These are phyloP conservation scores for Wickerhamomyces chambardii DNA, from an alignment of 805 yeast genomes.

Conservation along the genomic window DNA sequence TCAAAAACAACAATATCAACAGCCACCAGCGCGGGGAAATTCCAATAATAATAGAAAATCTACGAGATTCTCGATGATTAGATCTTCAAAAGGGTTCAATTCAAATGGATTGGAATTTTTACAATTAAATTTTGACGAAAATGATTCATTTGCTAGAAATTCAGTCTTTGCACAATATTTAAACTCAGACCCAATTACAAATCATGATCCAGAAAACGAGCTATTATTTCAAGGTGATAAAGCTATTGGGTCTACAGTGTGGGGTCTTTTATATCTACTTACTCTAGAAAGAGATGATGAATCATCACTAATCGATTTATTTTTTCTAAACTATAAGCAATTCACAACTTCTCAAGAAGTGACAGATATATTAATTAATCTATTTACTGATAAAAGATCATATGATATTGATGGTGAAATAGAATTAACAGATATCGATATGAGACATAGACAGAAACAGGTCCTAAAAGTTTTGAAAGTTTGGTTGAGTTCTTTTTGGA, in stretches of 20 bases:
- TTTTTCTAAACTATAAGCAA: constrained; percentile 67
- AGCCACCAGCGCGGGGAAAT: not conserved
- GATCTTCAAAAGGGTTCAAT: constrained; percentile 18
- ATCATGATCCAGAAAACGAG: constrained; percentile 27
- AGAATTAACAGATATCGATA: constrained; percentile 27
- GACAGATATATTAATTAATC: constrained; percentile 53
- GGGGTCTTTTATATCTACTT: constrained; percentile 53
- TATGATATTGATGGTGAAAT: constrained; percentile 21
- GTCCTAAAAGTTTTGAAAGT: constrained; percentile 62
- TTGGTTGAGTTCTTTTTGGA: constrained; percentile 94
- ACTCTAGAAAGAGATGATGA: constrained; percentile 60
- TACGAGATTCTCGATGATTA: constrained; percentile 24
- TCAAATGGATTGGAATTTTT: constrained; percentile 22
- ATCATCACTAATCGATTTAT: constrained; percentile 59
- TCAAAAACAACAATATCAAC: not conserved
- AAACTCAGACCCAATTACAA: constrained; percentile 14
- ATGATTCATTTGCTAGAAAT: constrained; percentile 24
- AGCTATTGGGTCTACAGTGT: constrained; percentile 62
- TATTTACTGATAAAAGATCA: constrained; percentile 47
- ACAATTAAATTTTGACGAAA: constrained; percentile 24
- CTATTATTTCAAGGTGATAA: constrained; percentile 43
- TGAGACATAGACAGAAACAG: constrained; percentile 55
- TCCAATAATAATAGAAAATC: constrained; percentile 1
- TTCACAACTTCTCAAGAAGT: constrained; percentile 62
- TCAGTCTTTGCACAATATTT: constrained; percentile 27